A percentile compares a stretch with the other conserved stretches of the same genome.
Conservation (phyloP, 2,329 filamentous ascomycete genomes). For the Colletotrichum spinosum region DNA sequence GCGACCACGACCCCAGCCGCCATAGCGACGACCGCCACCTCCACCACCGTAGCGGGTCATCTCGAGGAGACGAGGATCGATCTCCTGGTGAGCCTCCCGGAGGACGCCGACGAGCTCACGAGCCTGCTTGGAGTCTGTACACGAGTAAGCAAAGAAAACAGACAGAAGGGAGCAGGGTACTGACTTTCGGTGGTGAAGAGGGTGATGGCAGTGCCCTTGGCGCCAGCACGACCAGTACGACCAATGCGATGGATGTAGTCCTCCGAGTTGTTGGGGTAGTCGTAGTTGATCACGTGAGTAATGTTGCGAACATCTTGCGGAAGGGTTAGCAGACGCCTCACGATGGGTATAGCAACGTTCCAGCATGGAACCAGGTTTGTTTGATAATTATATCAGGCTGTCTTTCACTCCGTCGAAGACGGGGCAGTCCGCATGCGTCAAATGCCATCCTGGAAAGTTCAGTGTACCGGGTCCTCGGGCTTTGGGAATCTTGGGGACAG, state of each 20-base stretch:
- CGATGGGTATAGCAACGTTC: conserved; percentile 70
- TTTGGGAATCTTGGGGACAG: conserved; percentile 69
- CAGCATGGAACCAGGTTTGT: conserved; percentile 63
- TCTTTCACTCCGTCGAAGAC: conserved; percentile 67
- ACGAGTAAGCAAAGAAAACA: conserved; percentile 49
- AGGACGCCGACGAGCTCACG: conserved; percentile 95
- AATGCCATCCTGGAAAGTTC: conserved; percentile 66
- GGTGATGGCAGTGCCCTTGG: conserved; percentile 95
- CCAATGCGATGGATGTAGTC: conserved; percentile 98
- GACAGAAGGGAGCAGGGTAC: conserved; percentile 53
- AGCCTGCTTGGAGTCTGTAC: conserved; percentile 87
- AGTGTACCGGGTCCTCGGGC: conserved; percentile 67
- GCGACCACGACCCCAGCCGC: conserved; percentile 75
- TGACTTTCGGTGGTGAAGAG: conserved; percentile 99
- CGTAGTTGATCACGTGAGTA: conserved; percentile 99
- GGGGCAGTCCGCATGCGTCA: conserved; percentile 71
- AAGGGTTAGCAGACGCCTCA: conserved; percentile 80
- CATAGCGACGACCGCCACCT: conserved; percentile 78
- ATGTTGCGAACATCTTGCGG: conserved; percentile 99
- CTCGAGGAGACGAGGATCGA: conserved; percentile 94
- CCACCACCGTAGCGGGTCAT: conserved; percentile 94
- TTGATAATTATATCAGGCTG: conserved; percentile 63
- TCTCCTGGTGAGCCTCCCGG: conserved; percentile 96
- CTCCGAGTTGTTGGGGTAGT: conserved; percentile 99
- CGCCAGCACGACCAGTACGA: conserved; percentile 94